Base-by-base conservation (phyloP, 371 early-diverging fungal species). In the Apophysomyces variabilis region DNA sequence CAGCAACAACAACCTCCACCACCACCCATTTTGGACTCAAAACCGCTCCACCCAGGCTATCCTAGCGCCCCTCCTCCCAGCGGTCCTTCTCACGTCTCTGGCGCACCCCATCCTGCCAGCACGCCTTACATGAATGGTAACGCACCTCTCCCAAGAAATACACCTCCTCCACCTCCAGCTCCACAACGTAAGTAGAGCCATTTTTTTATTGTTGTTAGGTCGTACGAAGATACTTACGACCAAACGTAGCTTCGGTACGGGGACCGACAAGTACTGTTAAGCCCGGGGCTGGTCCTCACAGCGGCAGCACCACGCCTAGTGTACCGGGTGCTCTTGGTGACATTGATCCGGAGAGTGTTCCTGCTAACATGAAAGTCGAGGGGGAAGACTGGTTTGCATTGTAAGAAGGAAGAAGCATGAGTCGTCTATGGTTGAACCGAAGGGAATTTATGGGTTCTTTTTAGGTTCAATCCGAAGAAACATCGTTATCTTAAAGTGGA, bases 301-400 rank as follows among this genome's bases (percentile, higher is more conserved):
- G 64, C n/a, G 67, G 67, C 64, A 64, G 64, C 57, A 39, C 58
- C 16, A 57, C 54, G 21, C 57, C 64, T 14, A 45, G 41, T 64
- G 54, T 57, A 32, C 57, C 36, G 58, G 35, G 50, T 16, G 58
- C 69, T 71, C 56, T 80, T 91, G 64, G 89, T 67, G 95, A 95
- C 65, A 78, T 96, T 62, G 95, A 94, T 70, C 91, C 90, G 2
- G 93, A 94, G 36, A 87, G 79, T 61, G 89, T 93, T 16, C 94
- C 94, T 14, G 75, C 90, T 1, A 88, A 87, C 59, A 77, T 90
- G 79, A 94, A 92, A 75, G 87, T 88, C 43, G 96, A 96, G 75
- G 94, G 95, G 16, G 70, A 77, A 7, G 96, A 96, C 82, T 96
- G 96, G 96, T 87, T 92, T 82, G 93, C 91, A 35, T 78, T 92